Evolutionary conservation across 305 asterid species (phyloP).

Genomic region (Caryopteris hybrid): DNA sequence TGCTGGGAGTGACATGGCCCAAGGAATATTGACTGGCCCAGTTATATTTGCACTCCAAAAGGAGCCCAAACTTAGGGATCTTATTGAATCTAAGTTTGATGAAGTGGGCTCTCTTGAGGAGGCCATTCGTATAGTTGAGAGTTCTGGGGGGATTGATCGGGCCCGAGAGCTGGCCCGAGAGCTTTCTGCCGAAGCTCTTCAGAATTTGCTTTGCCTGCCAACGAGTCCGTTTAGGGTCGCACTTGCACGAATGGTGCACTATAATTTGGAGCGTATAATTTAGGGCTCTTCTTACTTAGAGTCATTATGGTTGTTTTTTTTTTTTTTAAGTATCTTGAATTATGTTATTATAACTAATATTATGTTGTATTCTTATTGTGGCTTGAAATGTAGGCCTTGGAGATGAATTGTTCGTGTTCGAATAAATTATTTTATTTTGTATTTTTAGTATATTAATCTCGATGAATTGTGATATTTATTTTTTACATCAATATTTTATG

Average conservation of each 20-base stretch:
- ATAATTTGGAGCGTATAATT: conserved; percentile 45
- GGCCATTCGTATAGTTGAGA: conserved; percentile 58
- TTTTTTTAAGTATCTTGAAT: too few species aligned
- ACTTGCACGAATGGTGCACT: conserved; percentile 59
- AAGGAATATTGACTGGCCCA: conserved; percentile 77
- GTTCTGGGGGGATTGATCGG: conserved; percentile 54
- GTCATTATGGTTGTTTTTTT: too few species aligned
- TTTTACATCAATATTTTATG: too few species aligned
- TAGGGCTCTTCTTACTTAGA: too few species aligned
- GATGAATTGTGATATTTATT: too few species aligned
- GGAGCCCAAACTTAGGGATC: conserved; percentile 53
- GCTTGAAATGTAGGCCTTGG: too few species aligned
- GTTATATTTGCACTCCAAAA: conserved; percentile 67
- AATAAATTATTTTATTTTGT: too few species aligned
- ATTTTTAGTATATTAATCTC: too few species aligned
- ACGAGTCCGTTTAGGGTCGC: conserved; percentile 43
- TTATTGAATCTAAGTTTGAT: conserved; percentile 63
- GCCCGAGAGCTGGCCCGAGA: conserved; percentile 61
- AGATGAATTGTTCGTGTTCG: too few species aligned
- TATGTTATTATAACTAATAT: too few species aligned
- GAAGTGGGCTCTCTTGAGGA: conserved; percentile 61
- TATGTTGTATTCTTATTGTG: too few species aligned
- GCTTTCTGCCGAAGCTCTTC: conserved; percentile 53
- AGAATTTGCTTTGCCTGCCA: conserved; percentile 59
- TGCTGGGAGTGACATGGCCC: conserved; percentile 66